Percentiles rank a stretch among this genome's conserved stretches.
phyloP scores from a whole-genome alignment of 83 land plant species.

The Picea abies region DNA sequence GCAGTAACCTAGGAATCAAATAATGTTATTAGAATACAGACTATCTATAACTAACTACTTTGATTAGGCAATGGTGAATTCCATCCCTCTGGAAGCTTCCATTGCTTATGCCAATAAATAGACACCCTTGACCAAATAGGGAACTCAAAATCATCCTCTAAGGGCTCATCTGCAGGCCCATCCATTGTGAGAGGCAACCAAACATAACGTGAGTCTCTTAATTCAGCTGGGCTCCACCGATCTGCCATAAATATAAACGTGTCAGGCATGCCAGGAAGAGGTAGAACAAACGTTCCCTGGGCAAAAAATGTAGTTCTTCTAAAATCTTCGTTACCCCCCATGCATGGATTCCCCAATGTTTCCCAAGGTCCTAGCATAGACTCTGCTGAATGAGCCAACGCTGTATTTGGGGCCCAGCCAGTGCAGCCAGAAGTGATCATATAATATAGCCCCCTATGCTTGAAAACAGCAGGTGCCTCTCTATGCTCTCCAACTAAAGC shows the following conservation, averaged over 20 bases:
- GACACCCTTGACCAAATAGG: conserved; percentile 92
- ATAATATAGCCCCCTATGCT: conserved; percentile 79
- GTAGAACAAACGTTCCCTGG: conserved; percentile 91
- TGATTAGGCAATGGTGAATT: conserved; percentile 16
- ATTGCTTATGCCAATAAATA: conserved; percentile 83
- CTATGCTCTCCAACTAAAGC: conserved; percentile 76
- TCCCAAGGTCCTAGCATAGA: conserved; percentile 98
- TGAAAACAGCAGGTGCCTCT: conserved; percentile 97
- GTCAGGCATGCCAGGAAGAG: conserved; percentile 83
- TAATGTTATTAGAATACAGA: too few relatives aligned
- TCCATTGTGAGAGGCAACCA: conserved; percentile 91
- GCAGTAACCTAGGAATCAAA: too few relatives aligned
- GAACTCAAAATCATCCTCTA: conserved; percentile 86
- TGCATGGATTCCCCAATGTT: conserved; percentile 95
- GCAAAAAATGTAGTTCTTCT: conserved; percentile 80
- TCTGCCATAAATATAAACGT: conserved; percentile 97
- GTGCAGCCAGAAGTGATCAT: conserved; percentile 99
- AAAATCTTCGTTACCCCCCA: conserved; percentile 79
- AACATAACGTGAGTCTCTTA: conserved; percentile 91
- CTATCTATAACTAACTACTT: too few relatives aligned
- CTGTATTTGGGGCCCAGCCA: conserved; percentile 96
- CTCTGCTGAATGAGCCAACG: conserved; percentile 92
- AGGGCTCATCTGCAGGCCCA: conserved; percentile 80
- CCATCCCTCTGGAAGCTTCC: conserved; percentile 90
- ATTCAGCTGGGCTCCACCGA: conserved; percentile 93